Evolutionary conservation across 2,329 filamentous ascomycete species (phyloP).

Genomic region (Paraphaeosphaeria sporulosa): DNA sequence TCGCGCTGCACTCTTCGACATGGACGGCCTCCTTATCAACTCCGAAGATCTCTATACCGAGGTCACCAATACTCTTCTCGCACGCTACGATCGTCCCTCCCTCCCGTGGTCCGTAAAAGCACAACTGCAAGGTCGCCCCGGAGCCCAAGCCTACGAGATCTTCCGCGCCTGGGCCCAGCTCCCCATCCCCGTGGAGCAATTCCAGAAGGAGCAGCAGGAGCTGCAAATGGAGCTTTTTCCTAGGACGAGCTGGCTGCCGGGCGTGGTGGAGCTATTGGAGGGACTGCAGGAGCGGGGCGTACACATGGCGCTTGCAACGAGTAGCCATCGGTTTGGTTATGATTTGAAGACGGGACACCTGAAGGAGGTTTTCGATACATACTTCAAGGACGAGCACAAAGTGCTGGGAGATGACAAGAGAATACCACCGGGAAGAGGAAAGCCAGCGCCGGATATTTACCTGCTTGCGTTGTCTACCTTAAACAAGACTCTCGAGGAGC

Average conservation of each 20-base stretch:
- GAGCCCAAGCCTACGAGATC: conserved; percentile 65
- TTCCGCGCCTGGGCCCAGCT: conserved; percentile 86
- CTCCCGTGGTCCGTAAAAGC: conserved; percentile 97
- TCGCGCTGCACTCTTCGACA: conserved; percentile 95
- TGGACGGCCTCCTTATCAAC: conserved; percentile 95
- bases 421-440: conserved; percentile 81
- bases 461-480: conserved; percentile 83
- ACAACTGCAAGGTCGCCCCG: conserved; percentile 74
- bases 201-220: conserved; percentile 63
- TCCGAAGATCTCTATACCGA: conserved; percentile 89
- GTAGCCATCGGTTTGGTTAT: conserved; percentile 75
- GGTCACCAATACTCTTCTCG: conserved; percentile 82
- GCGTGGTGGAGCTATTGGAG: conserved; percentile 73
- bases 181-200: conserved; percentile 76
- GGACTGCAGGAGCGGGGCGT: conserved; percentile 67
- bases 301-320: conserved; percentile 87
- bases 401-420: conserved; percentile 87
- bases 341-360: conserved; percentile 74
- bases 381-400: conserved; percentile 73
- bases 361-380: conserved; percentile 61
- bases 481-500: conserved; percentile 73
- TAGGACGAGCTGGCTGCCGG: conserved; percentile 76
- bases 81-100: conserved; percentile 72
- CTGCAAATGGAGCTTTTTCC: conserved; percentile 79
- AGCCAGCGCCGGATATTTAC: conserved; percentile 95